A percentile compares a stretch with the other conserved stretches of the same genome.
Conservation (phyloP, 2,329 filamentous ascomycete genomes). For the Bimuria novae-zelandiae region DNA sequence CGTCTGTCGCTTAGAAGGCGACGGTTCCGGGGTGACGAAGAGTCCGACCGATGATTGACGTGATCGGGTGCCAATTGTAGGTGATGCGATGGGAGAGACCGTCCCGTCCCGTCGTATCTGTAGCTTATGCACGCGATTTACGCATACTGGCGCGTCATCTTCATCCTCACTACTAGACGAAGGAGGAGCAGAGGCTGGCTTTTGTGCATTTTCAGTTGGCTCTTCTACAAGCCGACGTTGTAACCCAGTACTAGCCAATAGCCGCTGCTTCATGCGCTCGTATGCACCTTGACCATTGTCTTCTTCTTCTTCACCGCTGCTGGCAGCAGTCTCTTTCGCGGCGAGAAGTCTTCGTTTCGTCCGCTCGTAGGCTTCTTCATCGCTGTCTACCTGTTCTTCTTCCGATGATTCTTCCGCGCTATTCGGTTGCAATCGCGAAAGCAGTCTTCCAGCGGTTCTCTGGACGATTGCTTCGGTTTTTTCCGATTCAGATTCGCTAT, state of each 20-base stretch:
- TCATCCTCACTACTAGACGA: slow-evolving; percentile 32
- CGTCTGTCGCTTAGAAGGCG: slow-evolving; percentile 40
- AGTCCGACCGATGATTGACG: slow-evolving; percentile 56
- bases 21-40: slow-evolving; percentile 59
- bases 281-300: slow-evolving; percentile 49
- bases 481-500: slow-evolving; percentile 49
- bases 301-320: slow-evolving; percentile 29
- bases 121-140: slow-evolving; percentile 19
- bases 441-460: slow-evolving; percentile 65
- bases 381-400: slow-evolving; percentile 8
- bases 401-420: slow-evolving; percentile 36
- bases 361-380: slow-evolving; percentile 42
- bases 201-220: slow-evolving; percentile 5
- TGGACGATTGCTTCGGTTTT: slow-evolving; percentile 38
- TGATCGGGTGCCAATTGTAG: slow-evolving; percentile 28
- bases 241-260: slow-evolving; percentile 39
- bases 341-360: slow-evolving; percentile 11
- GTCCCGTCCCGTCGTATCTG: slow-evolving; percentile 15
- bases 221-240: background rate
- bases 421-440: slow-evolving; percentile 59
- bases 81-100: slow-evolving; percentile 22
- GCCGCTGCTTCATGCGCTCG: slow-evolving; percentile 52
- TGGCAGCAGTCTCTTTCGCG: slow-evolving; percentile 8
- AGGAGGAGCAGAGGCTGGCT: slow-evolving; percentile 6
- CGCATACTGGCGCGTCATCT: slow-evolving; percentile 34